Evolutionary conservation across 176 grass and related monocot species (phyloP).

Genomic region (Rhipidocladum racemiflorum): DNA sequence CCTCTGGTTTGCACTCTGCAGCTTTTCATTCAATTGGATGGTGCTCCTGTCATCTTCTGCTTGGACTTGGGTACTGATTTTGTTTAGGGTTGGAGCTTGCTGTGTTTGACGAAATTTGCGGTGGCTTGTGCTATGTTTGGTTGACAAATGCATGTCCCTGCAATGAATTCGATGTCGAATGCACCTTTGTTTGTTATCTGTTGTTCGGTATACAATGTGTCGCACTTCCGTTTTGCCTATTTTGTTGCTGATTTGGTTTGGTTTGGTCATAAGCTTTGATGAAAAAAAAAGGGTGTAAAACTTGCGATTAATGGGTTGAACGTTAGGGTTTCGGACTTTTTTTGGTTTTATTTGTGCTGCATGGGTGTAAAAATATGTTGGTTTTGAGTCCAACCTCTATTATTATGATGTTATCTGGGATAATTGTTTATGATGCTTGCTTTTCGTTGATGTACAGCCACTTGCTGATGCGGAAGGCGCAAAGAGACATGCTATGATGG

Average conservation of each 20-base stretch:
- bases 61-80: neutral
- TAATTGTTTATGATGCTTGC: conserved; percentile 10
- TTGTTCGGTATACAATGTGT: neutral
- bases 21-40: neutral
- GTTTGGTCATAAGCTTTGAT: neutral
- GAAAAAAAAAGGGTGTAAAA: neutral
- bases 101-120: neutral
- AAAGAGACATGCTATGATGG: conserved; percentile 69
- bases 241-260: neutral
- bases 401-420: neutral
- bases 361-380: neutral
- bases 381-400: neutral
- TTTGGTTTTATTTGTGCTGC: conserved; percentile 12
- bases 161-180: neutral
- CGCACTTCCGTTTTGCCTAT: neutral
- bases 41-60: neutral
- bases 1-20: neutral
- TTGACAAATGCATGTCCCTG: neutral
- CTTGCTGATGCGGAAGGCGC: conserved; percentile 93
- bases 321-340: neutral
- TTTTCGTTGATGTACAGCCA: conserved; percentile 50
- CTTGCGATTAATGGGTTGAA: neutral
- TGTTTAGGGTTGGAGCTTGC: neutral
- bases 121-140: neutral
- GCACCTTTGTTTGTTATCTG: neutral